Percentiles rank a stretch among this genome's conserved stretches.
Evolutionary conservation across 257 asterid genomes (phyloP).

Genomic region (Parsonsia alboflavescens): DNA sequence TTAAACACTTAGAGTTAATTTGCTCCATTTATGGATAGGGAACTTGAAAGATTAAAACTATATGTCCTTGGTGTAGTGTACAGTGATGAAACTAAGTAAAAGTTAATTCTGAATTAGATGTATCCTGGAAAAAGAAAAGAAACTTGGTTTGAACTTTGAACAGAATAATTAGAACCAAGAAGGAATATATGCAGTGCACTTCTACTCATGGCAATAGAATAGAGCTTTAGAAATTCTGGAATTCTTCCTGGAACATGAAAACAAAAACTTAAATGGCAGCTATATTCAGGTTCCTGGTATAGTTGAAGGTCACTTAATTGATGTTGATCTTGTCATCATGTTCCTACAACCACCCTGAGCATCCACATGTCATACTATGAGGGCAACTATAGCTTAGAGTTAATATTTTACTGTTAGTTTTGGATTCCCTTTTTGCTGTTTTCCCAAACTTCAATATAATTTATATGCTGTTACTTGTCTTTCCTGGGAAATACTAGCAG

Average conservation of each 20-base stretch:
- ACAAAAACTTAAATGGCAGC: neutral
- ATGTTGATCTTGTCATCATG: neutral
- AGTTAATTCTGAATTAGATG: neutral
- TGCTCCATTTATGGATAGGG: neutral
- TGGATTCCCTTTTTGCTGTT: neutral
- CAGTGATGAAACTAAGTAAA: neutral
- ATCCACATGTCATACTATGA: neutral
- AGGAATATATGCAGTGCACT: neutral
- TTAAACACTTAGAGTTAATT: neutral
- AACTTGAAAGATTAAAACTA: neutral
- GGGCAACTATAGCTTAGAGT: neutral
- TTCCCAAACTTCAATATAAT: neutral
- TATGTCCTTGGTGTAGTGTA: neutral
- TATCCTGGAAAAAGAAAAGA: neutral
- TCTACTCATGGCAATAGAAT: neutral
- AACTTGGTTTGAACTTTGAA: neutral
- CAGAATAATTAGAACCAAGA: neutral
- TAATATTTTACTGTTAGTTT: neutral
- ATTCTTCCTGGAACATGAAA: neutral
- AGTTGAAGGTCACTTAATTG: neutral
- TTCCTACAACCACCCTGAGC: neutral
- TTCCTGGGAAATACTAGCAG: neutral
- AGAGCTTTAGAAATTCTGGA: neutral
- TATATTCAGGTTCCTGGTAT: neutral
- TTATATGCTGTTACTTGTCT: neutral